These are phyloP conservation scores for Persicaria maculosa DNA, from an alignment of 148 eudicot species.

Conservation along the genomic window DNA sequence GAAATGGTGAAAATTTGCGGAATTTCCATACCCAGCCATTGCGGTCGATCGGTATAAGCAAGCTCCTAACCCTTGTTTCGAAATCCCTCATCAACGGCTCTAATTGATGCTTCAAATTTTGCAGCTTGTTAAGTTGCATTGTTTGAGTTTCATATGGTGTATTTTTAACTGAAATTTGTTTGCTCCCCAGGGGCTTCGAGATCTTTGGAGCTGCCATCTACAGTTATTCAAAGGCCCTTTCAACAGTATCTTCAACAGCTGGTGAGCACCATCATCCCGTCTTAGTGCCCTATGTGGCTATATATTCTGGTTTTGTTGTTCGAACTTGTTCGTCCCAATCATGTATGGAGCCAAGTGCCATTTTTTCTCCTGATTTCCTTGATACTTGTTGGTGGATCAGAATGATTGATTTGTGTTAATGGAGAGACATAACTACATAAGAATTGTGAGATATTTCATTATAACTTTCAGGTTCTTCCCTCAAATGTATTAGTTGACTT, in stretches of 20 bases:
- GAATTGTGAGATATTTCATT: too few species aligned
- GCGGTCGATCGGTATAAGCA: slow-evolving; percentile 5
- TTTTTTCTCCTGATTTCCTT: too few species aligned
- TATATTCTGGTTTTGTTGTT: too few species aligned
- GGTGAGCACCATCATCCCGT: slow-evolving; percentile 31
- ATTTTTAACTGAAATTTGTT: slow-evolving; percentile 7
- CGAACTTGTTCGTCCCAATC: too few species aligned
- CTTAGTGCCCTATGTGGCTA: not conserved
- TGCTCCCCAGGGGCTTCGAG: slow-evolving; percentile 39
- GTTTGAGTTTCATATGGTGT: not conserved
- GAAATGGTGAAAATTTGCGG: slow-evolving; percentile 17
- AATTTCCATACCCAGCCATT: slow-evolving; percentile 17
- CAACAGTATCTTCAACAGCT: slow-evolving; percentile 54
- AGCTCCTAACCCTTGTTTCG: not conserved
- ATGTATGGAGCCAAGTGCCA: too few species aligned
- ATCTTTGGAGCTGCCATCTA: slow-evolving; percentile 23
- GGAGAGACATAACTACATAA: too few species aligned
- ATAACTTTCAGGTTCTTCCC: too few species aligned
- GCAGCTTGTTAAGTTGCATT: not conserved
- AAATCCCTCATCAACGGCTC: not conserved
- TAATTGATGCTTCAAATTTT: not conserved
- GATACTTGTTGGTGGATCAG: too few species aligned
- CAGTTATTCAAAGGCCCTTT: slow-evolving; percentile 41
- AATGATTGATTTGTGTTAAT: too few species aligned
- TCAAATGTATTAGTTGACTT: too few species aligned